Base-by-base conservation (phyloP, 2,329 filamentous ascomycete genomes). In the Arthrobotrys pseudoclavata region DNA sequence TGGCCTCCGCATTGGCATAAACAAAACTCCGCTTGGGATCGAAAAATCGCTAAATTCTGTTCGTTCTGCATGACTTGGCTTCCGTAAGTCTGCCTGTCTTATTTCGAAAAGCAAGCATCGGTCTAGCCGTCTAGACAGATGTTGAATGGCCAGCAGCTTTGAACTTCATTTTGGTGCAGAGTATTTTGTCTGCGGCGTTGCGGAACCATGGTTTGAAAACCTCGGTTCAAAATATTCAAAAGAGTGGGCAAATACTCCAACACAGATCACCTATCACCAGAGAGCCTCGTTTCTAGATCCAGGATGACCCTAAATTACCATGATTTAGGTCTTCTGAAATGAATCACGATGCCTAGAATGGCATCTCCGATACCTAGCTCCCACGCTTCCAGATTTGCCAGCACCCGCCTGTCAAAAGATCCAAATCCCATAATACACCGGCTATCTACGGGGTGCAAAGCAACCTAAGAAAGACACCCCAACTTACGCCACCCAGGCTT, bases 351-450 rank as follows among this genome's bases (percentile, higher is more conserved):
- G 47, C 71, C 71, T 10, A 60, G 48, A 76, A 60, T 60, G 66
- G 72, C 60, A 76, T 76, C 66, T 76, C 29, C n/a, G 55, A 61
- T 60, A 10, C 42, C 57, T 75, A 74, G 52, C 45, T 86, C 87
- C 86, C 52, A 86, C 86, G 80, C 86, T 80, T 63, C 80, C 80
- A 45, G 80, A 60, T 60, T 42, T 60, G 34, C 69, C 72, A 80
- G 80, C 42, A 79, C 31, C 22, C 50, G 60, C 29, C 62, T 75
- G 61, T 72, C 53, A 55, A 57, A 57, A 62, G 34, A 52, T 24
- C 31, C 50, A 20, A 40, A 69, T 60, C 57, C 60, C 57, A 45
- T 62, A 45, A 45, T 24, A 50, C 52, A 64, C 66, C 72, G 72
- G 72, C 50, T 76, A 70, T 76, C 66, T 76, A 61, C 72, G 72